A percentile compares a stretch with the other conserved stretches of the same genome.
Conservation (phyloP, 495 filamentous ascomycete genomes). For the Penicillium egyptiacum region DNA sequence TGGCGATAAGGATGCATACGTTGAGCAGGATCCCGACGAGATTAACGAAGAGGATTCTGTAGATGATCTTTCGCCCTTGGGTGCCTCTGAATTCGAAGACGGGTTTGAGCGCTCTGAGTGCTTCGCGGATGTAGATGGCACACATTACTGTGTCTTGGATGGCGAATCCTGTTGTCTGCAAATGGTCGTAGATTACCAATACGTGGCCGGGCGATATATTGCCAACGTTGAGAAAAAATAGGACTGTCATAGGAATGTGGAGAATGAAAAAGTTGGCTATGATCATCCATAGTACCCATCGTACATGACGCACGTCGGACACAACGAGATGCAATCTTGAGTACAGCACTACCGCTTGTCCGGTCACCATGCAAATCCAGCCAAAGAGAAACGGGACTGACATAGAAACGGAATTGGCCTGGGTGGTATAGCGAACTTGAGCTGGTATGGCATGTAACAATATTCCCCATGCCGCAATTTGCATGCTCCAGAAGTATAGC, state of each 20-base stretch:
- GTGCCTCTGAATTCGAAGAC: constrained; percentile 27
- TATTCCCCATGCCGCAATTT: constrained; percentile 33
- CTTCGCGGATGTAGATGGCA: constrained; percentile 54
- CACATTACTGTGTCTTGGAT: constrained; percentile 59
- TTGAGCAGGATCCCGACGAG: constrained; percentile 51
- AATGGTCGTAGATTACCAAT: constrained; percentile 50
- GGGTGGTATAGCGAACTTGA: not conserved
- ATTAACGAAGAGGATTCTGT: constrained; percentile 55
- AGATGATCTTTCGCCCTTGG: constrained; percentile 39
- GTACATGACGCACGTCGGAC: constrained; percentile 15
- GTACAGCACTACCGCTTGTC: constrained; percentile 64
- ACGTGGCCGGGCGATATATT: constrained; percentile 26
- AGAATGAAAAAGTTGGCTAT: constrained; percentile 50
- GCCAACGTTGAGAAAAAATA: constrained; percentile 41
- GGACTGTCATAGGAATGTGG: constrained; percentile 48
- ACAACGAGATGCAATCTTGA: constrained; percentile 63
- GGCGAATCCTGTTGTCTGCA: constrained; percentile 56
- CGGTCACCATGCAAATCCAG: constrained; percentile 61
- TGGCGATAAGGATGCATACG: constrained; percentile 47
- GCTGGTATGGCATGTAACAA: constrained; percentile 26
- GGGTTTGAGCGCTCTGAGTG: constrained; percentile 27
- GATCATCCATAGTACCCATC: constrained; percentile 56
- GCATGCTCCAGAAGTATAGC: constrained; percentile 44
- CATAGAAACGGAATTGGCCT: not conserved
- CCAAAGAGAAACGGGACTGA: constrained; percentile 40